A percentile compares a stretch with the other conserved stretches of the same genome.
Conservation (phyloP, 345 rosid genomes). For the Rhizophora apiculata region DNA sequence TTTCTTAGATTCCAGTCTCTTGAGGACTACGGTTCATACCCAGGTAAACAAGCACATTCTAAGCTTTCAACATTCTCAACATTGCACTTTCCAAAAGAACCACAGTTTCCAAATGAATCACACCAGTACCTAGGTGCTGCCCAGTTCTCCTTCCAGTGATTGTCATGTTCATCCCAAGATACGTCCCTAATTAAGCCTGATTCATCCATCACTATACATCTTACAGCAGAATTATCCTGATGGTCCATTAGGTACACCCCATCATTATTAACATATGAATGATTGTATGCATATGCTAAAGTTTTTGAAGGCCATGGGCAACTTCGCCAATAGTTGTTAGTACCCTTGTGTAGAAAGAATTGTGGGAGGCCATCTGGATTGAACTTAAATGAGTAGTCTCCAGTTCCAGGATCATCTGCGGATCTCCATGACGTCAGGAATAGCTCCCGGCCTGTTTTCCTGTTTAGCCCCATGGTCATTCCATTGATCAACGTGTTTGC, state of each 20-base stretch:
- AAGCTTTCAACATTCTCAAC: not conserved
- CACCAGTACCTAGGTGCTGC: not conserved
- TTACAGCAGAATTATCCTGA: not conserved
- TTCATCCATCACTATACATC: not conserved
- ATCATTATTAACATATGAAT: not conserved
- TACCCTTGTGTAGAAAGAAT: not conserved
- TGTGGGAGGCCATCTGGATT: conserved; percentile 14
- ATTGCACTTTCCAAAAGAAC: conserved; percentile 2
- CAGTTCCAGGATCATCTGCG: conserved; percentile 16
- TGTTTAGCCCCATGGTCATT: conserved; percentile 20
- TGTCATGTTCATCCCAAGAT: conserved; percentile 11
- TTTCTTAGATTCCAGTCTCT: conserved; percentile 8
- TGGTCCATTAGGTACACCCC: not conserved
- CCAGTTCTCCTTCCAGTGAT: conserved; percentile 8
- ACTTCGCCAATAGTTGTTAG: not conserved
- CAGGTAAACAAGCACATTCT: conserved; percentile 23
- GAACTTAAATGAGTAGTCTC: conserved; percentile 7
- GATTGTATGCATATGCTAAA: not conserved
- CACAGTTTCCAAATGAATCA: conserved; percentile 16
- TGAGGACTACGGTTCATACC: conserved; percentile 6
- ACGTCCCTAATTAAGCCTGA: not conserved
- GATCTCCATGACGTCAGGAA: conserved; percentile 29
- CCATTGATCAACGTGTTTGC: conserved; percentile 17
- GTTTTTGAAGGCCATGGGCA: conserved; percentile 13
- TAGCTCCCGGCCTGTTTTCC: conserved; percentile 14